Percentiles rank a stretch among this genome's conserved stretches.
phyloP scores from a whole-genome alignment of 2,329 filamentous ascomycete species.

The Apiospora malaysiana region DNA sequence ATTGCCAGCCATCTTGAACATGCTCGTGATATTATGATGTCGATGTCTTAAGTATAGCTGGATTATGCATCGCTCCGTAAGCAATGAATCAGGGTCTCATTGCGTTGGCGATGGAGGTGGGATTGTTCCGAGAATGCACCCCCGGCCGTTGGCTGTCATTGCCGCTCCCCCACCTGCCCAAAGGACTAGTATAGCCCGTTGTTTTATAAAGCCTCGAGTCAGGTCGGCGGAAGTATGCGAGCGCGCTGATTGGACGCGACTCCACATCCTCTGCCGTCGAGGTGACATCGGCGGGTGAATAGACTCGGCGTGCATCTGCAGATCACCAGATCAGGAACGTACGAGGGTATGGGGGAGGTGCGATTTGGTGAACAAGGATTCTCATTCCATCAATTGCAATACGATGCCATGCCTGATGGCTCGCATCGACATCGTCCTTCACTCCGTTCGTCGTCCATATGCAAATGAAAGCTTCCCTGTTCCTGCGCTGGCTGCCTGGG shows the following conservation, averaged over 20 bases:
- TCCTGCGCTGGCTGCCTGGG: not conserved
- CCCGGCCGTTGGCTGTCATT: not conserved
- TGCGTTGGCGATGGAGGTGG: not conserved
- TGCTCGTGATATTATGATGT: not conserved
- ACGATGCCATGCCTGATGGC: too few species aligned
- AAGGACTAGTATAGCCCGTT: not conserved
- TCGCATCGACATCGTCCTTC: too few species aligned
- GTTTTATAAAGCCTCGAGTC: not conserved
- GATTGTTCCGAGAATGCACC: not conserved
- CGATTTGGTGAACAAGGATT: not conserved
- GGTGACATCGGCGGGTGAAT: not conserved
- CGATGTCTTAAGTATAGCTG: not conserved
- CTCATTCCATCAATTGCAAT: not conserved
- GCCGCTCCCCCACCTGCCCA: not conserved
- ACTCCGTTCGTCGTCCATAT: too few species aligned
- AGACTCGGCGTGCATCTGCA: not conserved
- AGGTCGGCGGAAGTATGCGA: not conserved
- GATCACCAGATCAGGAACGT: not conserved
- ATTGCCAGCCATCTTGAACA: not conserved
- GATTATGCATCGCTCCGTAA: not conserved
- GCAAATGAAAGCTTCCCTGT: too few species aligned
- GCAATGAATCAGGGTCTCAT: not conserved
- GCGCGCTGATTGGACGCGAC: not conserved
- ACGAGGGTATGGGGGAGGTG: not conserved
- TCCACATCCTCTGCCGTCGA: not conserved